Evolutionary conservation across 1,284 basidiomycete genomes (phyloP).

Genomic region (Singerocomus inundabilis): DNA sequence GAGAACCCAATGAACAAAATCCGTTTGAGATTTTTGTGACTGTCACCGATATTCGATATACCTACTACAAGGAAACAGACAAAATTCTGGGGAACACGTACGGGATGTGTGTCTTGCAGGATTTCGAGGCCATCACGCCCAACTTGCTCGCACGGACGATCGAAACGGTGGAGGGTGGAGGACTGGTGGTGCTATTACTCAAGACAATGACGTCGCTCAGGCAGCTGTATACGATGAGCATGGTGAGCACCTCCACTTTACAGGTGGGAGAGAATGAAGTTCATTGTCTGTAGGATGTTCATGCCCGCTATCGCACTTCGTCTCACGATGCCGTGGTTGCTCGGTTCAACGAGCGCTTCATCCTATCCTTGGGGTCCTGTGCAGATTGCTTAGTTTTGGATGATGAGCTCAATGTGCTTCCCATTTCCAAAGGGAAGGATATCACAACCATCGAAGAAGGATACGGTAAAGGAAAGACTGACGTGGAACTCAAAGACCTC

Average conservation of each 20-base stretch:
- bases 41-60: slow-evolving; percentile 99
- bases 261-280: not conserved
- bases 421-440: slow-evolving; percentile 95
- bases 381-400: slow-evolving; percentile 92
- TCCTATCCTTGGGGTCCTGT: slow-evolving; percentile 89
- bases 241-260: slow-evolving; percentile 57
- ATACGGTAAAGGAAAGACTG: slow-evolving; percentile 47
- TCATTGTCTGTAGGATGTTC: slow-evolving; percentile 71
- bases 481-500: slow-evolving; percentile 76
- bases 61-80: slow-evolving; percentile 94
- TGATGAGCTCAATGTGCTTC: slow-evolving; percentile 97
- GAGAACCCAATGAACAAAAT: slow-evolving; percentile 93
- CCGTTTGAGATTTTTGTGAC: slow-evolving; percentile 99
- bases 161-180: slow-evolving; percentile 98
- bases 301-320: slow-evolving; percentile 88
- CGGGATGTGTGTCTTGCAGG: slow-evolving; percentile 97
- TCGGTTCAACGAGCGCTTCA: slow-evolving; percentile 98
- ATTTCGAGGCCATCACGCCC: slow-evolving; percentile 98
- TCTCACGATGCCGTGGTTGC: slow-evolving; percentile 89
- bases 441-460: slow-evolving; percentile 71
- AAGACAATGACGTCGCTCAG: slow-evolving; percentile 95
- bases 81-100: slow-evolving; percentile 98
- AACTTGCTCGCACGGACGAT: slow-evolving; percentile 96
- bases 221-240: slow-evolving; percentile 94
- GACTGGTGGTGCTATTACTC: slow-evolving; percentile 86